Evolutionary conservation across 805 yeast genomes (phyloP).

Genomic region (Kazachstania psychrophila): DNA sequence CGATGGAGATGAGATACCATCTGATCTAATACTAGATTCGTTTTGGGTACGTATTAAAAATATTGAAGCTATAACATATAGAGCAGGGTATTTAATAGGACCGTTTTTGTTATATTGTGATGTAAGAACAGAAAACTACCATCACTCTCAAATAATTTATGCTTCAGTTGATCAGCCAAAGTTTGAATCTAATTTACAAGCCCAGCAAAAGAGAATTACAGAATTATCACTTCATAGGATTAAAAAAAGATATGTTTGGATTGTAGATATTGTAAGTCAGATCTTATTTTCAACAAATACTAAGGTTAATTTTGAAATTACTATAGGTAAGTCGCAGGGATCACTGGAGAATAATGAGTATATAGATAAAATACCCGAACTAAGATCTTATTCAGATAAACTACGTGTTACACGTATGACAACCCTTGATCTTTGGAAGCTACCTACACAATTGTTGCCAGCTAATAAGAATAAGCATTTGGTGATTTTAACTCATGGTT

Average conservation of each 20-base stretch:
- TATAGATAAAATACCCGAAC: slow-evolving; percentile 18
- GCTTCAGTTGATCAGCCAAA: slow-evolving; percentile 71
- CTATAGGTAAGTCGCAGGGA: slow-evolving; percentile 37
- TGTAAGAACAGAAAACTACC: slow-evolving; percentile 47
- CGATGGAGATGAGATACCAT: slow-evolving; percentile 24
- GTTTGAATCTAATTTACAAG: slow-evolving; percentile 60
- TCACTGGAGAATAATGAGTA: slow-evolving; percentile 7
- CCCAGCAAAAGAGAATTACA: slow-evolving; percentile 54
- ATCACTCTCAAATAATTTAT: slow-evolving; percentile 41
- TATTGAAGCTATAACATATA: slow-evolving; percentile 37
- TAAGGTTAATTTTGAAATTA: slow-evolving; percentile 52
- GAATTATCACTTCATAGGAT: slow-evolving; percentile 59
- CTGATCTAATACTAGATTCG: slow-evolving; percentile 23
- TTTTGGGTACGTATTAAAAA: slow-evolving; percentile 53
- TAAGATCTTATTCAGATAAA: slow-evolving; percentile 28
- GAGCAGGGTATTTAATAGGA: slow-evolving; percentile 71
- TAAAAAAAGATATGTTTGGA: slow-evolving; percentile 52
- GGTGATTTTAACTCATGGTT: slow-evolving; percentile 66
- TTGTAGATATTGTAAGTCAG: slow-evolving; percentile 63
- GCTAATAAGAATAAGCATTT: slow-evolving; percentile 44
- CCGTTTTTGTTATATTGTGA: slow-evolving; percentile 72
- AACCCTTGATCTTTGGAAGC: slow-evolving; percentile 64
- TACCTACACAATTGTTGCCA: slow-evolving; percentile 33
- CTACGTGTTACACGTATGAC: slow-evolving; percentile 43
- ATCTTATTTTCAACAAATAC: slow-evolving; percentile 57